phyloP scores from a whole-genome alignment of 371 early-diverging fungal species.

The Mortierella sp. region DNA sequence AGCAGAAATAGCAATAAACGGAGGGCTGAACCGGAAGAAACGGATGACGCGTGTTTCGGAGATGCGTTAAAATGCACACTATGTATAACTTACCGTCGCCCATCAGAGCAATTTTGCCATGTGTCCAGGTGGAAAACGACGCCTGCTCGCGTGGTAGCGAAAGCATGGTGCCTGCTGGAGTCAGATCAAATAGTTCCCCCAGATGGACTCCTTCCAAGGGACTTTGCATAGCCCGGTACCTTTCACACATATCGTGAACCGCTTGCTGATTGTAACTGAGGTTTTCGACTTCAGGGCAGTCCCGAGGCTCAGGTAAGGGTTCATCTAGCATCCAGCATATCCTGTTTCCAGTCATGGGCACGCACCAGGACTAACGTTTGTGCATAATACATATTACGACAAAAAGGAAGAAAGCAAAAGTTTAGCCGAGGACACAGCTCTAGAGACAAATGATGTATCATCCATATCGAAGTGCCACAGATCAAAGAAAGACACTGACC shows the following conservation, averaged over 20 bases:
- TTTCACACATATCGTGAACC: constrained; percentile 11
- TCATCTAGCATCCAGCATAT: constrained; percentile 48
- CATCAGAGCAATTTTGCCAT: constrained; percentile 37
- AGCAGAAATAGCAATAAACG: not conserved
- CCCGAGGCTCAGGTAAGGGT: constrained; percentile 2
- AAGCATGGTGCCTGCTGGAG: constrained; percentile 20
- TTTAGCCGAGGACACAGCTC: not conserved
- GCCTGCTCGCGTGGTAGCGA: constrained; percentile 35
- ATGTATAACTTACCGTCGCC: constrained; percentile 37
- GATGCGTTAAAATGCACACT: too few relatives aligned
- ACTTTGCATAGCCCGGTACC: constrained; percentile 18
- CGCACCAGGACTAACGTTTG: constrained; percentile 52
- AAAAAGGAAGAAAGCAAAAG: not conserved
- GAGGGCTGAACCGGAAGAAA: not conserved
- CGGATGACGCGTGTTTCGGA: not conserved
- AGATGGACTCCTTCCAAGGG: constrained; percentile 7
- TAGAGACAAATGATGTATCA: not conserved
- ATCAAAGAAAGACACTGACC: constrained; percentile 11
- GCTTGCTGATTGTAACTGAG: constrained; percentile 11
- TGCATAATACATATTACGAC: too few relatives aligned
- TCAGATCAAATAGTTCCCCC: constrained; percentile 30
- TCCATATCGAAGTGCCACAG: not conserved
- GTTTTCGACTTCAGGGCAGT: constrained; percentile 44
- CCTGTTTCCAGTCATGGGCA: constrained; percentile 33
- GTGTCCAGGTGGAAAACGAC: constrained; percentile 28